A percentile compares a stretch with the other conserved stretches of the same genome.
Conservation (phyloP, 768 basidiomycete species). For the Lepiota subincarnata region DNA sequence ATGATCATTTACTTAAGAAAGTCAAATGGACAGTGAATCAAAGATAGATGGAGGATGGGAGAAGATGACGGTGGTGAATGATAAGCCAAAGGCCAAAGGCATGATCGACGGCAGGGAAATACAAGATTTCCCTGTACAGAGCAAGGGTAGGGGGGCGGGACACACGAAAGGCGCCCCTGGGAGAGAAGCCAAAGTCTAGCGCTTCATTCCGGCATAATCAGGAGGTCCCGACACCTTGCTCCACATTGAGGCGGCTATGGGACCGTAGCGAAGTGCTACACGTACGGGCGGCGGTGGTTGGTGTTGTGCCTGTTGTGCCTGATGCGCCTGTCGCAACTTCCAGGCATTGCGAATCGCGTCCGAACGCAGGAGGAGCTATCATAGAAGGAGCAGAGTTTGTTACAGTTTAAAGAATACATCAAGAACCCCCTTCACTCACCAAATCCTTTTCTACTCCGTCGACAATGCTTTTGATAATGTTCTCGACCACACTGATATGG, state of each 20-base stretch:
- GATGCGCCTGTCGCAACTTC: slow-evolving; percentile 58
- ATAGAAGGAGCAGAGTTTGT: background rate
- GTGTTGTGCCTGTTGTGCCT: slow-evolving; percentile 21
- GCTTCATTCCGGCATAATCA: slow-evolving; percentile 59
- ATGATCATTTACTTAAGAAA: too few species aligned
- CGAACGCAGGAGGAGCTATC: slow-evolving; percentile 65
- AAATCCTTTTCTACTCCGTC: slow-evolving; percentile 91
- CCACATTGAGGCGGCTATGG: slow-evolving; percentile 58
- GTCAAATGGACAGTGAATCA: too few species aligned
- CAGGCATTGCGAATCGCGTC: slow-evolving; percentile 65
- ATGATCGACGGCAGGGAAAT: too few species aligned
- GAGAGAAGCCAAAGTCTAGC: slow-evolving; percentile 33
- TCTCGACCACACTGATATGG: slow-evolving; percentile 77
- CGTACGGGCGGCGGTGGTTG: slow-evolving; percentile 22
- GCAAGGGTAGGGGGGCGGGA: background rate
- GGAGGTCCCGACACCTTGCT: slow-evolving; percentile 72
- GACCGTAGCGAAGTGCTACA: slow-evolving; percentile 57
- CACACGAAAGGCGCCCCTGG: background rate
- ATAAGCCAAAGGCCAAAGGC: too few species aligned
- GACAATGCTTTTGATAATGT: slow-evolving; percentile 85
- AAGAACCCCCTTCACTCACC: slow-evolving; percentile 53
- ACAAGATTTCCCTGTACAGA: too few species aligned
- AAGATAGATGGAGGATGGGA: too few species aligned
- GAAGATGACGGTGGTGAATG: too few species aligned
- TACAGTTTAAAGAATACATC: background rate